These are phyloP conservation scores for Colletotrichum magnum DNA, from an alignment of 2,329 filamentous ascomycete genomes.

Conservation along the genomic window DNA sequence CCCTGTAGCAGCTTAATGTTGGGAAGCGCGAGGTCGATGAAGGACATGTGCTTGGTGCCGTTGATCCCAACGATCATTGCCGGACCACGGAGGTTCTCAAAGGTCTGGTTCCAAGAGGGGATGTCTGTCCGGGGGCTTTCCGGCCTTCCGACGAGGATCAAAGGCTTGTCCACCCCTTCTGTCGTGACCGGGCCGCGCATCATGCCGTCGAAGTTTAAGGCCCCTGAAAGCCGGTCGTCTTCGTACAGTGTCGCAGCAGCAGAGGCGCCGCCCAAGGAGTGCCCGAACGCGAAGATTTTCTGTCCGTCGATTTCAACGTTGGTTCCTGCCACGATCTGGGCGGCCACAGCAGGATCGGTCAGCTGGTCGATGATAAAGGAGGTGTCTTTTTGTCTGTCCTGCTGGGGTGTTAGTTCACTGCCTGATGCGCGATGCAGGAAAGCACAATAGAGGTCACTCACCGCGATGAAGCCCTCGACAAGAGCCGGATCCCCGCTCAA, in stretches of 20 bases:
- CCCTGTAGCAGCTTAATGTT: not conserved
- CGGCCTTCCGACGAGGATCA: constrained; percentile 49
- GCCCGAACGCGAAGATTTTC: constrained; percentile 53
- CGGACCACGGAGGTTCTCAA: constrained; percentile 44
- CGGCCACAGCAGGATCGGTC: not conserved
- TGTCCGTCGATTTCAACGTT: constrained; percentile 8
- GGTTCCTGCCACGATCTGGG: constrained; percentile 3
- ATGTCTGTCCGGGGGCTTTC: constrained; percentile 42
- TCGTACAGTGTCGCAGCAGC: constrained; percentile 48
- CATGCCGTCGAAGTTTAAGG: constrained; percentile 57
- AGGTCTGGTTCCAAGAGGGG: constrained; percentile 49
- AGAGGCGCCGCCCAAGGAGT: constrained; percentile 56
- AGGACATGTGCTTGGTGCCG: constrained; percentile 49
- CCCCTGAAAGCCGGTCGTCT: constrained; percentile 52
- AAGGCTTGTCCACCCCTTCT: constrained; percentile 46
- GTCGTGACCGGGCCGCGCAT: constrained; percentile 48
- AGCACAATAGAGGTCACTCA: no score
- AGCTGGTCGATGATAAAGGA: constrained; percentile 54
- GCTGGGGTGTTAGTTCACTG: not conserved
- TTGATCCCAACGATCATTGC: constrained; percentile 45
- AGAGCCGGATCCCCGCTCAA: no score
- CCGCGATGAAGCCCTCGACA: not conserved
- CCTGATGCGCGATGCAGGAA: not conserved
- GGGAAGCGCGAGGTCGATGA: constrained; percentile 44
- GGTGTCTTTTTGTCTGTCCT: constrained; percentile 54